These are phyloP conservation scores for Hirschioporus abietinus DNA, from an alignment of 768 basidiomycete genomes.

Conservation along the genomic window DNA sequence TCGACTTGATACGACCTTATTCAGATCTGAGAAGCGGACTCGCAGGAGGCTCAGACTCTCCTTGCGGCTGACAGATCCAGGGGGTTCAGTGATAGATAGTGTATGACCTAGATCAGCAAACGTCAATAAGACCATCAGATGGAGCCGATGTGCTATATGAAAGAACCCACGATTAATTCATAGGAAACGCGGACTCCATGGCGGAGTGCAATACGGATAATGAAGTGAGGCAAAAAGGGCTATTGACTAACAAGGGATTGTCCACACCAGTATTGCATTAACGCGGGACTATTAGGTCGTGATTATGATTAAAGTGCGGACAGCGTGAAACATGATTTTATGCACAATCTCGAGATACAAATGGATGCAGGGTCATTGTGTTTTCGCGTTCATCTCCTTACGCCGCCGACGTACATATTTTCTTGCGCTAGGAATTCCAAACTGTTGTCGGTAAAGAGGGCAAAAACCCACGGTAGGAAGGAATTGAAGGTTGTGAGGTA, in stretches of 20 bases:
- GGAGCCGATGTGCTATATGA: neutral
- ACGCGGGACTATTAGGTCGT: neutral
- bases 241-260: neutral
- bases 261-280: neutral
- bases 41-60: neutral
- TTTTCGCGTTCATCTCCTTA: neutral
- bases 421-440: neutral
- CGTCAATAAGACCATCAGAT: neutral
- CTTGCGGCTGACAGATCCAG: neutral
- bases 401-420: neutral
- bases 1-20: neutral
- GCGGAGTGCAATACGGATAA: neutral
- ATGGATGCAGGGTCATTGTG: neutral
- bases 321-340: neutral
- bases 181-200: neutral
- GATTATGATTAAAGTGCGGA: neutral
- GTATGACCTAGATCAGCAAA: neutral
- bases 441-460: neutral
- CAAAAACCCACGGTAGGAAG: neutral
- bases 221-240: neutral
- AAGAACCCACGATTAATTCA: neutral
- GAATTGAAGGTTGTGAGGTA: neutral
- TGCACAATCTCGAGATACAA: neutral
- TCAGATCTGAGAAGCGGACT: neutral
- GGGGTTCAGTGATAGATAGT: neutral